Conservation (phyloP, 1,284 basidiomycete species). For the Marasmius oreades region DNA sequence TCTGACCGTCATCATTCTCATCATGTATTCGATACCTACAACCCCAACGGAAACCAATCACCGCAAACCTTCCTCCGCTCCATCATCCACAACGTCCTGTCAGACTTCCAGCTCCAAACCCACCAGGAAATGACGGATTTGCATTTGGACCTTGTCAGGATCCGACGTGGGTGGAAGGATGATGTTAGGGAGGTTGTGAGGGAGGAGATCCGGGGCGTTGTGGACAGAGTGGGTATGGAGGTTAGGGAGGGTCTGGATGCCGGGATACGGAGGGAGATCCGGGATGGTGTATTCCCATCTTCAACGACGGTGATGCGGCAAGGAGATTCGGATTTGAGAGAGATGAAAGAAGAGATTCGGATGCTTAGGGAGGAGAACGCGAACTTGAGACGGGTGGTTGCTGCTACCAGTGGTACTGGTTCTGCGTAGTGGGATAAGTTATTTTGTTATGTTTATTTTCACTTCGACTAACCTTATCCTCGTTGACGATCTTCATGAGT, state of each 20-base stretch:
- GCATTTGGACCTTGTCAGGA: constrained; percentile 65
- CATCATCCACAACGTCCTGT: constrained; percentile 66
- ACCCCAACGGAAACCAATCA: constrained; percentile 18
- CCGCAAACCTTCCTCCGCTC: constrained; percentile 61
- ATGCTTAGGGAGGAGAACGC: constrained; percentile 66
- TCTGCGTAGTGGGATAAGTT: too few species aligned
- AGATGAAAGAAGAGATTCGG: constrained; percentile 64
- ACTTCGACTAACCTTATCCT: too few species aligned
- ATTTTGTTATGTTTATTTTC: too few species aligned
- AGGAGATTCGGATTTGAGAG: constrained; percentile 58
- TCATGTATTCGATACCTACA: constrained; percentile 3
- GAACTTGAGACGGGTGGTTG: constrained; percentile 42
- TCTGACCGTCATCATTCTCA: constrained; percentile 19
- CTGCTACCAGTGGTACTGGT: not conserved
- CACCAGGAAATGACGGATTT: constrained; percentile 64
- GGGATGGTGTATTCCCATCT: constrained; percentile 37
- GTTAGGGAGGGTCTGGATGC: not conserved
- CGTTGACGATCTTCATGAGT: too few species aligned
- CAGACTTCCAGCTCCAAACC: constrained; percentile 65
- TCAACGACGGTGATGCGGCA: not conserved
- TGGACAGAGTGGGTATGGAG: constrained; percentile 10
- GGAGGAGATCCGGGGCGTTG: constrained; percentile 53
- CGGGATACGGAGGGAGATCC: constrained; percentile 43
- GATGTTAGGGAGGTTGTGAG: constrained; percentile 60
- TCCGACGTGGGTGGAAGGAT: constrained; percentile 61